Percentiles rank a stretch among this genome's conserved stretches.
phyloP scores from a whole-genome alignment of 352 stramenopile species.

The Globisporangium sylvaticum region DNA sequence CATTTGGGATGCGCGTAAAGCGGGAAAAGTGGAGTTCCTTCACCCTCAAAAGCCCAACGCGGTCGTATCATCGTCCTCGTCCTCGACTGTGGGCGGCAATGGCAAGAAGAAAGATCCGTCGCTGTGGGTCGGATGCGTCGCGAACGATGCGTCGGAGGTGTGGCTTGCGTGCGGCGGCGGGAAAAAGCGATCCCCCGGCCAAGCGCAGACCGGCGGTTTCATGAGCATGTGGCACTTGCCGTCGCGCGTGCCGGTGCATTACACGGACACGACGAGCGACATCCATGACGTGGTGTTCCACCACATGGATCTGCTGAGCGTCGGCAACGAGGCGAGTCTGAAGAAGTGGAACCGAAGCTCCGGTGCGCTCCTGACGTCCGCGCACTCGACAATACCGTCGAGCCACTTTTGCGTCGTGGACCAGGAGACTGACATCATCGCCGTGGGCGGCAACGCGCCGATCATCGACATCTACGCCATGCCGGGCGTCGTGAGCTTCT shows the following conservation, averaged over 20 bases:
- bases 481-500: slow-evolving; percentile 80
- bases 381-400: slow-evolving; percentile 48
- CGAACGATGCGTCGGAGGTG: slow-evolving; percentile 67
- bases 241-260: slow-evolving; percentile 65
- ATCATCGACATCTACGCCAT: slow-evolving; percentile 78
- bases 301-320: slow-evolving; percentile 64
- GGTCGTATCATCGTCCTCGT: background rate
- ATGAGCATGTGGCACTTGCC: slow-evolving; percentile 77
- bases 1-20: slow-evolving; percentile 65
- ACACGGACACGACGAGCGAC: slow-evolving; percentile 52
- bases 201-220: slow-evolving; percentile 35
- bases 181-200: slow-evolving; percentile 27
- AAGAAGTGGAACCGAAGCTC: slow-evolving; percentile 80
- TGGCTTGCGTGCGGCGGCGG: slow-evolving; percentile 64
- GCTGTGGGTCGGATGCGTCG: slow-evolving; percentile 56
- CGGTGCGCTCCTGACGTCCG: slow-evolving; percentile 47
- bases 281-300: slow-evolving; percentile 71
- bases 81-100: slow-evolving; percentile 5
- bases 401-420: slow-evolving; percentile 73
- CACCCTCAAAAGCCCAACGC: slow-evolving; percentile 25
- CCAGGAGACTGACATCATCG: slow-evolving; percentile 55
- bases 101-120: slow-evolving; percentile 8
- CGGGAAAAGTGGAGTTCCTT: slow-evolving; percentile 50
- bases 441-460: slow-evolving; percentile 49
- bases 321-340: slow-evolving; percentile 60